phyloP scores from a whole-genome alignment of 495 filamentous ascomycete species.

The Penicillium herquei region DNA sequence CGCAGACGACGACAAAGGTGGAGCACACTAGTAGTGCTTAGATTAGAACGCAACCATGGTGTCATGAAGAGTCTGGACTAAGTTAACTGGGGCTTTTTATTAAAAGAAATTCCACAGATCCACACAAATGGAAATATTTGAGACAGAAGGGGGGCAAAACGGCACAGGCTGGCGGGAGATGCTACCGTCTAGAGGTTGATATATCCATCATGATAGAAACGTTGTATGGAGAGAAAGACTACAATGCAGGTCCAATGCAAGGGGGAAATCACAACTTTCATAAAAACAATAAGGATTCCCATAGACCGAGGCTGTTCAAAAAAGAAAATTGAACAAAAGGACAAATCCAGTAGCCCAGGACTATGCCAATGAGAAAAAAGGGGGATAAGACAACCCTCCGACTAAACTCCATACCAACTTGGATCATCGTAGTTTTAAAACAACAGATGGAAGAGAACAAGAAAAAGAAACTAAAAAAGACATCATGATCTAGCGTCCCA shows the following conservation, averaged over 20 bases:
- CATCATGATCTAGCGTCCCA: constrained; percentile 16
- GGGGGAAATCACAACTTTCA: constrained; percentile 6
- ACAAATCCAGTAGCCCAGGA: constrained; percentile 12
- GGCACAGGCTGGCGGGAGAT: too few species aligned
- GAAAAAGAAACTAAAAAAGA: constrained; percentile 6
- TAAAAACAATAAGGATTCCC: constrained; percentile 18
- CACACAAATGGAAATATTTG: background rate
- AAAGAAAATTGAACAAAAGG: background rate
- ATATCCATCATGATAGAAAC: too few species aligned
- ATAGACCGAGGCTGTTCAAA: constrained; percentile 14
- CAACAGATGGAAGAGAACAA: background rate
- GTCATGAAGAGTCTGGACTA: constrained; percentile 15
- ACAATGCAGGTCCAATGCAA: constrained; percentile 16
- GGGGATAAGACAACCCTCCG: background rate
- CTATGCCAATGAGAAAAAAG: constrained; percentile 18
- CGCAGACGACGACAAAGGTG: constrained; percentile 22
- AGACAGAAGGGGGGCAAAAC: background rate
- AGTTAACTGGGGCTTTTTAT: background rate
- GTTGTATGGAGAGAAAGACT: background rate
- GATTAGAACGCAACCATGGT: constrained; percentile 19
- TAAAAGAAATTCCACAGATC: background rate
- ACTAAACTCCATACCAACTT: background rate
- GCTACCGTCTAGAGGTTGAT: background rate
- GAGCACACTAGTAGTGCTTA: constrained; percentile 29
- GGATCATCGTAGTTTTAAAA: background rate